Base-by-base conservation (phyloP, 495 filamentous ascomycete species). In the Poronia punctata region DNA sequence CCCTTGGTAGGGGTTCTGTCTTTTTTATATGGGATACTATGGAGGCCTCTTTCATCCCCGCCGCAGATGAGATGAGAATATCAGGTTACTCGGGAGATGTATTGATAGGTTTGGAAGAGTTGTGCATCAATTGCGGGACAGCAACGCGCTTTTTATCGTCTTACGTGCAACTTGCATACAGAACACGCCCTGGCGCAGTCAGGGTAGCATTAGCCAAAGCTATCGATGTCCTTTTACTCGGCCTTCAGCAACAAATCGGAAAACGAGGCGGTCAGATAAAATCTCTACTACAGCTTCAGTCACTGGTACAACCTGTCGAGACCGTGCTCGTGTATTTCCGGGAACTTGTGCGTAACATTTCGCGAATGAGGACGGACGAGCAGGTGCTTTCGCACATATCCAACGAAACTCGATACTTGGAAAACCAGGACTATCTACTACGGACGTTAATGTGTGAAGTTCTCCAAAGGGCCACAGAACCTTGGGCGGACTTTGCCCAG, bases 1-100 rank as follows among this genome's bases (percentile, higher is more conserved):
- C 82, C 0, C 68, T 96, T 2, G 92, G 92, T 4, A 75, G 87
- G 61, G 82, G 78, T 35, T 95, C 90, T 0, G 59, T 83, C 7
- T 74, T 95, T 33, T 96, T 93, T 59, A 56, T 56, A 1, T 95
- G 80, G 67, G 69, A 86, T 39, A 53, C 69, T 20, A 54, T 65
- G 17, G 74, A 68, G 21, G 60, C 60, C 36, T 58, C 60, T 6
- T 95, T 95, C 50, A 59, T 61, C 24, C 78, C 72, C 23, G 62
- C 65, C 6, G 49, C 78, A 6, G 50, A 71, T 3, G 56, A 74
- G 33, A 57, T 82, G 15, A 74, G 79, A 20, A 73, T 85, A 7
- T 84, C 84, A 1, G 89, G 90, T 2, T 69, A 80, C 37, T 88
- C 83, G 29, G 52, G 68, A 2, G 45, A 66, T 20, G 60, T 75